Evolutionary conservation across 495 filamentous ascomycete species (phyloP).

Genomic region (Trichoderma gamsii): DNA sequence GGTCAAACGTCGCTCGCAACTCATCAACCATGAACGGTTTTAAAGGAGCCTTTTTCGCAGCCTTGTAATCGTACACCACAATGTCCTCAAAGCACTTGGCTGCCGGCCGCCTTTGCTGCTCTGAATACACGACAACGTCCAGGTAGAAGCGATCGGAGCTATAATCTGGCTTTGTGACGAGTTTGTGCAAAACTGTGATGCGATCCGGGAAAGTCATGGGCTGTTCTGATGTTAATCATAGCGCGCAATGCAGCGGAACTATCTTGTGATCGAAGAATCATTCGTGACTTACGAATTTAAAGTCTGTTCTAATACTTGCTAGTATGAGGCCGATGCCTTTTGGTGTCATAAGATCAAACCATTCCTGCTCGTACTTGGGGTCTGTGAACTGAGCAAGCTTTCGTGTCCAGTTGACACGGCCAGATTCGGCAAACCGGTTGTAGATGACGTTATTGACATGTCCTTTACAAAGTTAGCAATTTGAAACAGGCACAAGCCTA

Average conservation of each 20-base stretch:
- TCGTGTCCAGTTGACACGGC: constrained; percentile 73
- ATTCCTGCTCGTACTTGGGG: constrained; percentile 55
- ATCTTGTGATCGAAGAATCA: not conserved
- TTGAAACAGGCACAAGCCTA: constrained; percentile 16
- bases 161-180: constrained; percentile 39
- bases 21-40: constrained; percentile 13
- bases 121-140: constrained; percentile 66
- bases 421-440: constrained; percentile 77
- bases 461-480: constrained; percentile 22
- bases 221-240: constrained; percentile 38
- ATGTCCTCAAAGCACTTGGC: constrained; percentile 77
- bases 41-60: constrained; percentile 20
- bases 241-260: too few relatives aligned
- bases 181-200: constrained; percentile 83
- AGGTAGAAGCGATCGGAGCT: constrained; percentile 37
- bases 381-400: constrained; percentile 70
- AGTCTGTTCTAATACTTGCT: constrained; percentile 74
- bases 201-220: constrained; percentile 85
- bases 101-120: constrained; percentile 70
- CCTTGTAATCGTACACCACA: constrained; percentile 76
- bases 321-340: constrained; percentile 70
- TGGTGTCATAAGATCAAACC: constrained; percentile 64
- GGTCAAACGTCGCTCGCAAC: not conserved
- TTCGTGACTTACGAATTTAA: constrained; percentile 69
- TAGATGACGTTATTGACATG: constrained; percentile 91